Conservation (phyloP, 2,329 filamentous ascomycete genomes). For the Fonsecaea monophora region DNA sequence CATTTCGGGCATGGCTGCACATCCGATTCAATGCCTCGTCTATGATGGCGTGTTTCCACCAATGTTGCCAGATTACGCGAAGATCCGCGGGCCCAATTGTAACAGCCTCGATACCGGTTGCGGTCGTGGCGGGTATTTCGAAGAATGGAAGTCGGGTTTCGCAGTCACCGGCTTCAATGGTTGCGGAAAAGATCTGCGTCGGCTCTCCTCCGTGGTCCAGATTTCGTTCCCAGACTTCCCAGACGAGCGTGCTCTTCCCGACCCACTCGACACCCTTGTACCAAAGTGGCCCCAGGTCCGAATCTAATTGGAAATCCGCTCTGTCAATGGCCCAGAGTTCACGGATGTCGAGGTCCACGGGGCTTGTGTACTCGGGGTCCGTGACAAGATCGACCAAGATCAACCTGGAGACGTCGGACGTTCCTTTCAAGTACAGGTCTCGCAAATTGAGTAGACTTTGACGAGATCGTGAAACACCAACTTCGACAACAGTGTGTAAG, state of each 20-base stretch:
- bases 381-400: constrained; percentile 3
- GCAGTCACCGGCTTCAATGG: background rate
- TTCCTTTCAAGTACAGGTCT: background rate
- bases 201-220: background rate
- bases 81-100: constrained; percentile 1
- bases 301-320: constrained; percentile 6
- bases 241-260: background rate
- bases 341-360: background rate
- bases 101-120: background rate
- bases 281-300: constrained; percentile 7
- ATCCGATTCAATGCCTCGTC: no score
- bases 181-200: constrained; percentile 4
- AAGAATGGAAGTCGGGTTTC: constrained; percentile 6
- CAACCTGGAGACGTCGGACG: background rate
- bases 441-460: constrained; percentile 2
- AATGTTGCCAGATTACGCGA: background rate
- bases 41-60: no score
- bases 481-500: constrained; percentile 8
- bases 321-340: background rate
- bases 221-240: constrained; percentile 13
- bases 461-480: constrained; percentile 2
- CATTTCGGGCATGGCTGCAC: no score
- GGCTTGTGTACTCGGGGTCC: background rate
- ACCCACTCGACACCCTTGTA: constrained; percentile 8
- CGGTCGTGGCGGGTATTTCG: constrained; percentile 13